Percentiles rank a stretch among this genome's conserved stretches.
Conservation (phyloP, 2,329 filamentous ascomycete genomes). For the Thelonectria olida region DNA sequence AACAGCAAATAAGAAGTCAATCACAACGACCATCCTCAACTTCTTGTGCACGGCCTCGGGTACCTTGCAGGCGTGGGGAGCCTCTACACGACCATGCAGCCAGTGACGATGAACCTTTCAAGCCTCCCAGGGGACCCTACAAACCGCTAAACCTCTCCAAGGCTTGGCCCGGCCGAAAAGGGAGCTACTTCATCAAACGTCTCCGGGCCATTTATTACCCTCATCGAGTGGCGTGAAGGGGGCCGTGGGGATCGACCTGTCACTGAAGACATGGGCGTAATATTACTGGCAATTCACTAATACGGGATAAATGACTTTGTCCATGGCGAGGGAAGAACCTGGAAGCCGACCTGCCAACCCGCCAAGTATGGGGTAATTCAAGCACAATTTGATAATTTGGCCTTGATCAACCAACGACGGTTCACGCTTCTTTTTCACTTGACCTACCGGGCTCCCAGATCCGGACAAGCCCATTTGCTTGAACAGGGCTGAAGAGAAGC, state of each 20-base stretch:
- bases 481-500: conserved; percentile 25
- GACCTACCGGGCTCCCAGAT: conserved; percentile 13
- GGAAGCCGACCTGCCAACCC: neutral
- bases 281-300: conserved; percentile 29
- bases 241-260: conserved; percentile 32
- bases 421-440: neutral
- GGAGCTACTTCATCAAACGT: conserved; percentile 39
- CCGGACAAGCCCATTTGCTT: conserved; percentile 19
- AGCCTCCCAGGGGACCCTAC: neutral
- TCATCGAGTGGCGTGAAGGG: conserved; percentile 25
- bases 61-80: conserved; percentile 30
- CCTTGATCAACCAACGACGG: neutral
- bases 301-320: conserved; percentile 4
- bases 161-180: conserved; percentile 32
- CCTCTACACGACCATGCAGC: neutral
- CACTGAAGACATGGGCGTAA: conserved; percentile 26
- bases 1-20: conserved; percentile 7
- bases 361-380: too few species aligned
- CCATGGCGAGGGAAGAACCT: neutral
- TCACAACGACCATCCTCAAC: conserved; percentile 1
- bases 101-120: neutral
- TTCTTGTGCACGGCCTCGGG: conserved; percentile 19
- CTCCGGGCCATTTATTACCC: conserved; percentile 22
- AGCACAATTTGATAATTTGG: too few species aligned
- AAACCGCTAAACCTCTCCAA: conserved; percentile 25